These are phyloP conservation scores for Rhizopogon vesiculosus DNA, from an alignment of 768 basidiomycete genomes.

Conservation along the genomic window DNA sequence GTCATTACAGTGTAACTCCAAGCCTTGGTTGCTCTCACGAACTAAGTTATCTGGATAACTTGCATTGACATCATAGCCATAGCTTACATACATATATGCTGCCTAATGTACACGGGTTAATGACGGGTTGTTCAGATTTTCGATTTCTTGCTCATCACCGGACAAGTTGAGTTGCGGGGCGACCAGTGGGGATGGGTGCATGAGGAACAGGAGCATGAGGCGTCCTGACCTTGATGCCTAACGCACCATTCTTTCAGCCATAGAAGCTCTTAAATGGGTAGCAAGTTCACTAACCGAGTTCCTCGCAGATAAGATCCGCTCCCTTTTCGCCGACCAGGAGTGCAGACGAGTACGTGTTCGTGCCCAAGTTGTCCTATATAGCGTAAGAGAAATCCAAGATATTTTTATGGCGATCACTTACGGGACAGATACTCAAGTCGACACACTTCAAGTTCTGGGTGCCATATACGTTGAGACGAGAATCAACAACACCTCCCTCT, in stretches of 20 bases:
- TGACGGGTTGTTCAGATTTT: background rate
- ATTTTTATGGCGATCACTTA: constrained; percentile 24
- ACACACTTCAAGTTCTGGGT: constrained; percentile 64
- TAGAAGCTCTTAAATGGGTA: background rate
- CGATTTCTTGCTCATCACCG: constrained; percentile 3
- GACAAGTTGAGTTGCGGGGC: constrained; percentile 40
- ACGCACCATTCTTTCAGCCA: constrained; percentile 5
- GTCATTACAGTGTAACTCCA: background rate
- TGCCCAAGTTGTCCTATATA: constrained; percentile 61
- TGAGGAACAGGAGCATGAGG: constrained; percentile 70
- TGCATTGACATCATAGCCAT: background rate
- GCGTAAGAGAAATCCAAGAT: background rate
- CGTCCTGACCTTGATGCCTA: constrained; percentile 56
- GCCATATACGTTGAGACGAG: constrained; percentile 58
- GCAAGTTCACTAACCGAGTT: constrained; percentile 42
- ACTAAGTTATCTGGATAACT: background rate
- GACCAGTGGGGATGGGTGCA: constrained; percentile 52
- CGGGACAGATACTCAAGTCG: constrained; percentile 70
- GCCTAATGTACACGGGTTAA: background rate
- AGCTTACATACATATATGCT: background rate
- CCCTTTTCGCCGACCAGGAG: constrained; percentile 69
- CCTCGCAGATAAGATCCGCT: constrained; percentile 54
- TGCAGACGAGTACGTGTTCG: constrained; percentile 71
- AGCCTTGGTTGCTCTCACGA: background rate
- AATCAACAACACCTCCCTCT: constrained; percentile 64